phyloP scores from a whole-genome alignment of 306 rosid species.

The Prinsepia uniflora region DNA sequence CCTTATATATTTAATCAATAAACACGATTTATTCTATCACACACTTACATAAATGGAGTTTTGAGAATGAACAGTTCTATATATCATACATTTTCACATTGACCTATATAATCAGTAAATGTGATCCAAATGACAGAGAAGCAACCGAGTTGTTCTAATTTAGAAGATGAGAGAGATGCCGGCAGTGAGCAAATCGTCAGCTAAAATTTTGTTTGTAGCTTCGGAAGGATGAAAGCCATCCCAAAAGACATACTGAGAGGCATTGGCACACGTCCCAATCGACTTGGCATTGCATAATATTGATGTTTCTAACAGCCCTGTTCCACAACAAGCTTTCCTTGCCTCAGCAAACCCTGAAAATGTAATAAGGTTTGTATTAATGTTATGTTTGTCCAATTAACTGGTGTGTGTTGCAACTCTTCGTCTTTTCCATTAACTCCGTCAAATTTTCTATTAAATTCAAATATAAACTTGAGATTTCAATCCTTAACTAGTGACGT shows the following conservation, averaged over 20 bases:
- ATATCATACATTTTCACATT: too few species aligned
- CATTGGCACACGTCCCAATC: constrained; percentile 68
- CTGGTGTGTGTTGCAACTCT: too few species aligned
- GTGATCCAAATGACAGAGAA: too few species aligned
- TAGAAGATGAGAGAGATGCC: constrained; percentile 49
- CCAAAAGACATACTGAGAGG: constrained; percentile 72
- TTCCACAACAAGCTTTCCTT: constrained; percentile 67
- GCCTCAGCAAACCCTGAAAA: constrained; percentile 60
- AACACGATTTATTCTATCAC: too few species aligned
- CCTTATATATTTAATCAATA: too few species aligned
- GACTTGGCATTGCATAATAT: constrained; percentile 52
- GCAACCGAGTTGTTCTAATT: neutral
- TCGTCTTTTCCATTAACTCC: too few species aligned
- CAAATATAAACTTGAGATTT: too few species aligned
- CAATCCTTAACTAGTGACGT: neutral
- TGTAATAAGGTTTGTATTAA: neutral
- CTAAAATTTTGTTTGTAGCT: constrained; percentile 48
- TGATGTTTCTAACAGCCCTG: constrained; percentile 58
- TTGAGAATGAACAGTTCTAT: too few species aligned
- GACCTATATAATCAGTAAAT: too few species aligned
- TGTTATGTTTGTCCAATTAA: too few species aligned
- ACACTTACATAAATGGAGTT: too few species aligned
- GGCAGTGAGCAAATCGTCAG: constrained; percentile 29
- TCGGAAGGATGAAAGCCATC: constrained; percentile 72
- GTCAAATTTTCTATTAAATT: too few species aligned